Evolutionary conservation across 768 basidiomycete species (phyloP).

Genomic region (Aureoboletus auriporus): DNA sequence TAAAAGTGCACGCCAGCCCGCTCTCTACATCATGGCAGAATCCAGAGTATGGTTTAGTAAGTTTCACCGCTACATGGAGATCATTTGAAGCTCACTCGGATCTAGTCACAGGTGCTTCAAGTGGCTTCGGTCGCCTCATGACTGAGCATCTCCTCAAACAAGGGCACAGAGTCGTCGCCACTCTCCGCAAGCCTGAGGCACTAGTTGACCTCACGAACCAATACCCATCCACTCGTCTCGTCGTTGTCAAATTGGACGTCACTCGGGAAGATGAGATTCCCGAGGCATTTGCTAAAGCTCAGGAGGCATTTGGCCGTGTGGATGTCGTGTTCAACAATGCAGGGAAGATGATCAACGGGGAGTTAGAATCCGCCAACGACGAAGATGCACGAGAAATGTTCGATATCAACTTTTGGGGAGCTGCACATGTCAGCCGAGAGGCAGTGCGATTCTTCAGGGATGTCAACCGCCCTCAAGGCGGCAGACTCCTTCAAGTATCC

Average conservation of each 20-base stretch:
- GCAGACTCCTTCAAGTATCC: constrained; percentile 33
- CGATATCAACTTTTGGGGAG: constrained; percentile 25
- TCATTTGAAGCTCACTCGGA: neutral
- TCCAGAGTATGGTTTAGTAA: constrained; percentile 16
- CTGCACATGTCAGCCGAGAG: constrained; percentile 23
- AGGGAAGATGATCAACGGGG: constrained; percentile 24
- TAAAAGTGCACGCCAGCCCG: too few species aligned
- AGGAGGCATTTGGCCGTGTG: constrained; percentile 30
- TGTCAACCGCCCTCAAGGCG: constrained; percentile 32
- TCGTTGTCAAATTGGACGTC: constrained; percentile 33
- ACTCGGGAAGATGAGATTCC: constrained; percentile 20
- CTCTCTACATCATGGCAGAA: constrained; percentile 4
- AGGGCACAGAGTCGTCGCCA: constrained; percentile 40
- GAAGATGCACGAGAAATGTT: constrained; percentile 32
- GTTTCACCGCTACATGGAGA: neutral
- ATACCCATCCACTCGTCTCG: constrained; percentile 19
- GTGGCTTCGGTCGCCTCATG: constrained; percentile 36
- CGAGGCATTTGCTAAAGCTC: constrained; percentile 25
- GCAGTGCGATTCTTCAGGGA: constrained; percentile 36
- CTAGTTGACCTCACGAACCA: constrained; percentile 25
- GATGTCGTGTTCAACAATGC: constrained; percentile 40
- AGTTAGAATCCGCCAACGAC: constrained; percentile 34
- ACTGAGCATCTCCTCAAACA: constrained; percentile 31
- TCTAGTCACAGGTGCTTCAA: constrained; percentile 37
- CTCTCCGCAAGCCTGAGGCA: constrained; percentile 37